Evolutionary conservation across 225 moss, liverwort and hornwort species (phyloP).

Genomic region (Takakia lepidozioides): DNA sequence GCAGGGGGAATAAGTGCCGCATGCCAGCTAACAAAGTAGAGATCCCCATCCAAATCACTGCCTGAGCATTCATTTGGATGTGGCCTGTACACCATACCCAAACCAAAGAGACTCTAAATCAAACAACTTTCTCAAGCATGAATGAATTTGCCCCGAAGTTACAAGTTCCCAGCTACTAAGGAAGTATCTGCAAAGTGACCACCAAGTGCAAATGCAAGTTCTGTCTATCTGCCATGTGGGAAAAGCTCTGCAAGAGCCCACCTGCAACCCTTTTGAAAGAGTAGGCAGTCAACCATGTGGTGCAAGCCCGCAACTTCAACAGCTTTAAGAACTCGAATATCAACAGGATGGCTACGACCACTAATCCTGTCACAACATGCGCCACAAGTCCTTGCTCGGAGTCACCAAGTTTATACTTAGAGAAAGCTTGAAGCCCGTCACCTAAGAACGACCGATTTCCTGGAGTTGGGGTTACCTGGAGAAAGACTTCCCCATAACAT

Average conservation of each 20-base stretch:
- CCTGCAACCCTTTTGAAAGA: slow-evolving; percentile 82
- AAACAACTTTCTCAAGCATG: too few relatives aligned
- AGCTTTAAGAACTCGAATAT: slow-evolving; percentile 65
- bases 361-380: slow-evolving; percentile 54
- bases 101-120: too few relatives aligned
- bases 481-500: slow-evolving; percentile 63
- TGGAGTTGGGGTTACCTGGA: slow-evolving; percentile 55
- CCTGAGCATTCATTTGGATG: slow-evolving; percentile 96
- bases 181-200: too few relatives aligned
- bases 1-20: slow-evolving; percentile 52
- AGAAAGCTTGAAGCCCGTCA: slow-evolving; percentile 38
- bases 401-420: slow-evolving; percentile 11
- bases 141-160: too few relatives aligned
- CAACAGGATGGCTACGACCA: slow-evolving; percentile 82
- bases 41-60: slow-evolving; percentile 94
- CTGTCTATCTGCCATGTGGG: too few relatives aligned
- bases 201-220: too few relatives aligned
- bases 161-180: too few relatives aligned
- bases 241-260: slow-evolving; percentile 10
- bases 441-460: slow-evolving; percentile 17
- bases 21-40: slow-evolving; percentile 84
- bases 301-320: slow-evolving; percentile 56
- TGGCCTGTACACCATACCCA: slow-evolving; percentile 49
- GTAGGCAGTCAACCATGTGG: slow-evolving; percentile 91
- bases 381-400: slow-evolving; percentile 9